phyloP scores from a whole-genome alignment of 768 basidiomycete genomes.

The Dioszegia hungarica region DNA sequence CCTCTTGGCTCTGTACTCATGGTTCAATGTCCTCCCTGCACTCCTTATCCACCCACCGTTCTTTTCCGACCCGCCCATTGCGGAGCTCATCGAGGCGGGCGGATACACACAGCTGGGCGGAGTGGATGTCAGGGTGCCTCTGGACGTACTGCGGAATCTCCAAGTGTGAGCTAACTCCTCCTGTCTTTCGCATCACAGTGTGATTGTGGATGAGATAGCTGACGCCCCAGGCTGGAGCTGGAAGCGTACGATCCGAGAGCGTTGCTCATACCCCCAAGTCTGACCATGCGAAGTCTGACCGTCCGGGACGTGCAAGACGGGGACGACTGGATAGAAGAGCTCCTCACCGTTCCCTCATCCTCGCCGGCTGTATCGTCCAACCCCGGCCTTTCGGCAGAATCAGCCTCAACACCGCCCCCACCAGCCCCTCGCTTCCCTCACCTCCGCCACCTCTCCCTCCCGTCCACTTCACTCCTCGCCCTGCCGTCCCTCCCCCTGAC shows the following conservation, averaged over 20 bases:
- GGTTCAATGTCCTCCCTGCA: conserved; percentile 45
- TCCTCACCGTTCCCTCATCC: conserved; percentile 10
- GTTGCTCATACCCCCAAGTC: conserved; percentile 35
- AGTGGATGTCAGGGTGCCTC: conserved; percentile 42
- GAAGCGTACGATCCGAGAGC: conserved; percentile 46
- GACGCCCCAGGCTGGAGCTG: conserved; percentile 37
- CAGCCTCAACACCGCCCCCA: no score
- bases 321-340: conserved; percentile 47
- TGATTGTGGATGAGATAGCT: background rate
- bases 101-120: conserved; percentile 45
- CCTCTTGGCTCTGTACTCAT: conserved; percentile 39
- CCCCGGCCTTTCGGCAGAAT: no score
- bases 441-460: conserved; percentile 3
- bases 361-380: background rate
- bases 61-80: conserved; percentile 38
- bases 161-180: conserved; percentile 27
- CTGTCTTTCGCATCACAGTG: background rate
- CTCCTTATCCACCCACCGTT: conserved; percentile 43
- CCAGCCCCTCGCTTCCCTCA: conserved; percentile 9
- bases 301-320: conserved; percentile 45
- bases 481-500: conserved; percentile 31
- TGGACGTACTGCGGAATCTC: conserved; percentile 44
- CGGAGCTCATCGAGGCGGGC: conserved; percentile 42
- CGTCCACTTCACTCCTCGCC: conserved; percentile 28
- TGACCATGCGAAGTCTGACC: conserved; percentile 40